phyloP scores from a whole-genome alignment of 148 eudicot species.

The Bassia scoparia region DNA sequence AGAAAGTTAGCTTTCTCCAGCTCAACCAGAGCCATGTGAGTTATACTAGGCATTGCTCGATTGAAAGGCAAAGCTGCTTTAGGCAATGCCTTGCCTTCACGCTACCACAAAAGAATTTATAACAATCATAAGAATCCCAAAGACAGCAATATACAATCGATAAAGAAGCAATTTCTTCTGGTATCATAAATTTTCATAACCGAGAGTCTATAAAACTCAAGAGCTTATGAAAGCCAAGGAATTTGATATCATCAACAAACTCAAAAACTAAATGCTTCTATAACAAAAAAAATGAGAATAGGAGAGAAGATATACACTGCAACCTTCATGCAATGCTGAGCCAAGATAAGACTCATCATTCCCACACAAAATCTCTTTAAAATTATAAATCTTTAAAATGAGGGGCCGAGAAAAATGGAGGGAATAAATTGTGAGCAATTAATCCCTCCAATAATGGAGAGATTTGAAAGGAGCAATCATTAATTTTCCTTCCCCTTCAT shows the following conservation, averaged over 20 bases:
- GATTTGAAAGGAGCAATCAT: no score
- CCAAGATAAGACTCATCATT: background rate
- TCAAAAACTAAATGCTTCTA: background rate
- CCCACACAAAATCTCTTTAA: background rate
- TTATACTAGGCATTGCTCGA: constrained; percentile 86
- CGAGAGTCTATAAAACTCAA: constrained; percentile 4
- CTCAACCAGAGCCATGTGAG: constrained; percentile 96
- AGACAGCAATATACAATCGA: background rate
- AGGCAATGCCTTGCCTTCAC: constrained; percentile 69
- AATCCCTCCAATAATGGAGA: no score
- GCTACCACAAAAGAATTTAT: constrained; percentile 37
- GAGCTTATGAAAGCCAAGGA: background rate
- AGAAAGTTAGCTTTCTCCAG: constrained; percentile 78
- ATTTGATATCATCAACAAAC: background rate
- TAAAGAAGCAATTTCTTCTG: background rate
- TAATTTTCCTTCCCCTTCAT: no score
- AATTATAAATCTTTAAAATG: no score
- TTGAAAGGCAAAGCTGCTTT: constrained; percentile 90
- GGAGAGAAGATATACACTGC: background rate
- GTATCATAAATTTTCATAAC: background rate
- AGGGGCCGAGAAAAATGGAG: no score
- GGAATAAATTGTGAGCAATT: no score
- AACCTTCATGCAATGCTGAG: background rate
- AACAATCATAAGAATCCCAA: background rate
- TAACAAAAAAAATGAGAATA: background rate